Conservation (phyloP, 2,329 filamentous ascomycete genomes). For the Zymoseptoria ardabiliae region DNA sequence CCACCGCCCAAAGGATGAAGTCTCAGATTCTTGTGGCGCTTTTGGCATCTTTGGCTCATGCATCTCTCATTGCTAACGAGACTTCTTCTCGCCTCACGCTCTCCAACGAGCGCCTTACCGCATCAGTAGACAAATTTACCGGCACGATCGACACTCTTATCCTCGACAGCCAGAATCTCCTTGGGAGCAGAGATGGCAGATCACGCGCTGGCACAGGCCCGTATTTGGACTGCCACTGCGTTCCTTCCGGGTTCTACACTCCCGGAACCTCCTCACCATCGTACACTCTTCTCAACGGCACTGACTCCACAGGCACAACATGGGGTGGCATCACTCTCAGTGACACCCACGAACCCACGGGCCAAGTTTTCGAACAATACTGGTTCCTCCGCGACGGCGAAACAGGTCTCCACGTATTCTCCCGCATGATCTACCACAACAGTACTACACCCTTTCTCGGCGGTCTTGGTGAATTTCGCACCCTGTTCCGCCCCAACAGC, state of each 20-base stretch:
- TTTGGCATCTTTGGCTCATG: conserved; percentile 3
- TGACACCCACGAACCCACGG: conserved; percentile 51
- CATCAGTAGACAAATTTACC: conserved; percentile 37
- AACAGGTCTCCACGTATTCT: conserved; percentile 56
- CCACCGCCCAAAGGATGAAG: no score
- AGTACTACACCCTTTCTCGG: conserved; percentile 49
- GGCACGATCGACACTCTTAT: conserved; percentile 38
- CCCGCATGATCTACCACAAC: conserved; percentile 54
- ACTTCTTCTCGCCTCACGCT: conserved; percentile 31
- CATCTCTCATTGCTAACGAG: conserved; percentile 25
- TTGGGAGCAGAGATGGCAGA: conserved; percentile 38
- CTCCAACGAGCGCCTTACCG: conserved; percentile 39
- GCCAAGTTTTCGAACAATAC: conserved; percentile 56
- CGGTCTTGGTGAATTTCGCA: conserved; percentile 55
- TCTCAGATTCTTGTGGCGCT: background rate
- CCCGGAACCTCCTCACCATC: conserved; percentile 45
- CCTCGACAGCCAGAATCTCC: conserved; percentile 46
- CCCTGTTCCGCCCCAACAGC: conserved; percentile 53
- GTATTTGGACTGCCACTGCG: conserved; percentile 59
- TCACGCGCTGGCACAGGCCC: conserved; percentile 47
- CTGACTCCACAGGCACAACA: conserved; percentile 42
- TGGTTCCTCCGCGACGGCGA: conserved; percentile 58
- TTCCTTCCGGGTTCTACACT: conserved; percentile 52
- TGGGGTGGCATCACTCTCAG: conserved; percentile 56
- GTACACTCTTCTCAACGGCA: conserved; percentile 47